phyloP scores from a whole-genome alignment of 1,284 basidiomycete genomes.

The Cryptococcus sp. region DNA sequence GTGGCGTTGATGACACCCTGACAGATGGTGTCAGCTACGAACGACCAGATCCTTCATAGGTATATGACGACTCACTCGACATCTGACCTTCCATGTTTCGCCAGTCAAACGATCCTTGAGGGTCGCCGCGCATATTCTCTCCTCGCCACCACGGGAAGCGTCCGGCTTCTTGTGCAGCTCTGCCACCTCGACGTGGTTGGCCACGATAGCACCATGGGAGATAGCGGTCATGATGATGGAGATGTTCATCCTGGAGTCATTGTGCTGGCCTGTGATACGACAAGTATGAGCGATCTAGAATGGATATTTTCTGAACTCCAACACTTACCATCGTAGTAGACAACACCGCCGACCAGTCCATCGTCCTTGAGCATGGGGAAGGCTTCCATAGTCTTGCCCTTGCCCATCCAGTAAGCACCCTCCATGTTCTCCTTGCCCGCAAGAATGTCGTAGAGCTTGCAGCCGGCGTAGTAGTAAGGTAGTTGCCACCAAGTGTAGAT shows the following conservation, averaged over 20 bases:
- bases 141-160: constrained; percentile 56
- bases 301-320: too few relatives aligned
- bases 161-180: constrained; percentile 69
- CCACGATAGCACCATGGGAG: constrained; percentile 83
- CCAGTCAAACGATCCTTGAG: constrained; percentile 83
- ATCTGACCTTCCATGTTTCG: constrained; percentile 77
- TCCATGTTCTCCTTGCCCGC: constrained; percentile 98
- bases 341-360: constrained; percentile 91
- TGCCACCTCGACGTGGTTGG: constrained; percentile 89
- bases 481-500: constrained; percentile 85
- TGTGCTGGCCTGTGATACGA: constrained; percentile 76
- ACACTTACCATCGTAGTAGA: constrained; percentile 87
- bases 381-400: constrained; percentile 85
- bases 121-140: constrained; percentile 71
- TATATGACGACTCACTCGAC: constrained; percentile 62
- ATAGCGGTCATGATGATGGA: constrained; percentile 92
- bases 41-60: background rate
- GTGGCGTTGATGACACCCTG: constrained; percentile 94
- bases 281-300: too few relatives aligned
- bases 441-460: constrained; percentile 94
- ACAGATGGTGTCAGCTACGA: background rate
- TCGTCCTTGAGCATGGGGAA: constrained; percentile 96
- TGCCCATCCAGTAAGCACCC: constrained; percentile 89
- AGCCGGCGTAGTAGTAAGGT: constrained; percentile 93
- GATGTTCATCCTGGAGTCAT: constrained; percentile 97